Base-by-base conservation (phyloP, 108 stramenopile genomes). In the Pseudonitzschia pungens region DNA sequence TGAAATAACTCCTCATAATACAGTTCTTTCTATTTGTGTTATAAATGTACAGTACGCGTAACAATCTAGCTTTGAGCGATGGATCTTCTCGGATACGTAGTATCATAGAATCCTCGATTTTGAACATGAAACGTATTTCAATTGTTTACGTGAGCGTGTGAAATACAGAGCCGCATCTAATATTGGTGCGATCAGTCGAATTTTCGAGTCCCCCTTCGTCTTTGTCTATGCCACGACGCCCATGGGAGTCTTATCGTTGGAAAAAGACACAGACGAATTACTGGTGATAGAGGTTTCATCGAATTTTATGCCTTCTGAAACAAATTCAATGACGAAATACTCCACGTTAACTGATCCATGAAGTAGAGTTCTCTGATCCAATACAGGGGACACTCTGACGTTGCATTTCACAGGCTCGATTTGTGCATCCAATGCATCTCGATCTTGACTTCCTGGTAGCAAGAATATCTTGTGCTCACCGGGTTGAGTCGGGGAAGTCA, bases 311-410 rank as follows among this genome's bases (percentile, higher is more conserved):
- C 53, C 28, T 55, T 57, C 57, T 18, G 53, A 31, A 52, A 71
- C 27, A 41, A 77, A 50, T 48, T 77, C 76, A 48, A 77, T 50
- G 22, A 69, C 69, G 55, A 77, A 77, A 63, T 71, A 54, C 26
- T 58, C 41, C 62, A 77, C 70, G 18, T 27, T 65, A n/a, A 62
- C 44, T 27, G 62, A 60, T 18, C 70, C 76, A 14, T 45, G 22
- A 28, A 31, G 50, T 1, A 7, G 12, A 16, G 64, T 26, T 43
- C 48, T 67, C 50, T 50, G 45, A 6, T 22, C 59, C 24, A 73
- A 72, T 43, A 72, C 66, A 8, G 77, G 72, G 24, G 65, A 68
- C 1, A 73, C 77, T 28, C 63, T 20, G 22, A 71, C 21, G 1
- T 14, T 53, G 36, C 67, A 44, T 60, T 60, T 66, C 32, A 73